Evolutionary conservation across 1,139 yeast species (phyloP).

Genomic region (Geotrichum macrosporum): DNA sequence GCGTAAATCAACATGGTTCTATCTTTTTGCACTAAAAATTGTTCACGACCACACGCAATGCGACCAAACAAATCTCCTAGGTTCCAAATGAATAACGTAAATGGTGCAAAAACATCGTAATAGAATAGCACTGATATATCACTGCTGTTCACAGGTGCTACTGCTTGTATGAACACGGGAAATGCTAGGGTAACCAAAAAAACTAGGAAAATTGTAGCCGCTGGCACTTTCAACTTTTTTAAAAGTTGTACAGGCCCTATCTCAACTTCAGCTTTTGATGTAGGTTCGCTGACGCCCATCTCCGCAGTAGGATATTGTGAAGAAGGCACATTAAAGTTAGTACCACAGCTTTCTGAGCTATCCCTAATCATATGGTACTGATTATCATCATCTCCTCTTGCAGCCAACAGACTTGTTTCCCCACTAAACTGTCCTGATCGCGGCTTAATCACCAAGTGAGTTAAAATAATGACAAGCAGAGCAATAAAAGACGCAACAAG

Average conservation of each 20-base stretch:
- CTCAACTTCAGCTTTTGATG: background rate
- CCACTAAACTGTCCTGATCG: background rate
- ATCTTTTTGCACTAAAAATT: slow-evolving; percentile 23
- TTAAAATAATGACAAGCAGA: slow-evolving; percentile 41
- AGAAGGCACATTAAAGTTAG: background rate
- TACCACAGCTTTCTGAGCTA: background rate
- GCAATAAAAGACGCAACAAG: slow-evolving; percentile 68
- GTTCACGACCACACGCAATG: slow-evolving; percentile 45
- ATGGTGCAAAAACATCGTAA: slow-evolving; percentile 55
- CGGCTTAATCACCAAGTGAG: slow-evolving; percentile 17
- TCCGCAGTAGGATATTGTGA: background rate
- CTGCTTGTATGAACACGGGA: slow-evolving; percentile 72
- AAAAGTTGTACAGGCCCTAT: slow-evolving; percentile 24
- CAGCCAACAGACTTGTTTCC: background rate
- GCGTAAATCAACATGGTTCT: slow-evolving; percentile 26
- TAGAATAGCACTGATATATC: slow-evolving; percentile 47
- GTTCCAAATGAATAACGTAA: slow-evolving; percentile 82
- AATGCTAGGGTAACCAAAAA: slow-evolving; percentile 73
- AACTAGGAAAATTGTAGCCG: slow-evolving; percentile 65
- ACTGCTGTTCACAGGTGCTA: slow-evolving; percentile 10
- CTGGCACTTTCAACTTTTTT: slow-evolving; percentile 60
- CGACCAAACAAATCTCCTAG: slow-evolving; percentile 82
- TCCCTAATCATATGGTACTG: slow-evolving; percentile 7
- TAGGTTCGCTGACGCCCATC: background rate
- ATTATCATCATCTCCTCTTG: background rate